Conservation (phyloP, 139 green algal species). For the Volvox reticuliferus region DNA sequence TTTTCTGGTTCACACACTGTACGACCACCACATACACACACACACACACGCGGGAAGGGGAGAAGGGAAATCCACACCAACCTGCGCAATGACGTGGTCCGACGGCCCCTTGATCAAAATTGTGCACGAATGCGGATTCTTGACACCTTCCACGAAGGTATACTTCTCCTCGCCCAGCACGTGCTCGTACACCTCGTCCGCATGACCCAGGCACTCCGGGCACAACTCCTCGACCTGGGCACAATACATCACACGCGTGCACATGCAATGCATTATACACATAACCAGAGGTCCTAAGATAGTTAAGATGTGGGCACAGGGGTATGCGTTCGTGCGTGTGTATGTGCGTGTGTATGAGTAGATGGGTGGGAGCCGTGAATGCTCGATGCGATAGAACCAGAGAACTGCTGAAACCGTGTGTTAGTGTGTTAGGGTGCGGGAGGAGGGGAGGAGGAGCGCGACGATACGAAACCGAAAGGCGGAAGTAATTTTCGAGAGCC, state of each 20-base stretch:
- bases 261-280: no score
- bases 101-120: conserved; percentile 98
- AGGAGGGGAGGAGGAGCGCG: neutral
- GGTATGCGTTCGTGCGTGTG: neutral
- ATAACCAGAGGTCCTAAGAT: no score
- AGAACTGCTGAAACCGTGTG: neutral
- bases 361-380: neutral
- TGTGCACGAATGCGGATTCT: conserved; percentile 92
- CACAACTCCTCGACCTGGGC: conserved; percentile 91
- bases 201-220: conserved; percentile 79
- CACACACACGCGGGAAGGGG: no score
- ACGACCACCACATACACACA: no score
- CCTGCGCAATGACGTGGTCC: conserved; percentile 97
- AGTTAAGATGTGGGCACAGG: no score
- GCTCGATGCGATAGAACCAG: no score
- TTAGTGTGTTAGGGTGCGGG: neutral
- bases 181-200: conserved; percentile 96
- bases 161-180: conserved; percentile 99
- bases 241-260: no score
- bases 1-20: no score
- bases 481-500: no score
- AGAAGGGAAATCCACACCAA: conserved; percentile 19
- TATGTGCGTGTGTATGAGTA: neutral
- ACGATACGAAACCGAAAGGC: neutral
- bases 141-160: conserved; percentile 98